Evolutionary conservation across 805 yeast genomes (phyloP).

Genomic region (Metschnikowia chrysomelidarum): DNA sequence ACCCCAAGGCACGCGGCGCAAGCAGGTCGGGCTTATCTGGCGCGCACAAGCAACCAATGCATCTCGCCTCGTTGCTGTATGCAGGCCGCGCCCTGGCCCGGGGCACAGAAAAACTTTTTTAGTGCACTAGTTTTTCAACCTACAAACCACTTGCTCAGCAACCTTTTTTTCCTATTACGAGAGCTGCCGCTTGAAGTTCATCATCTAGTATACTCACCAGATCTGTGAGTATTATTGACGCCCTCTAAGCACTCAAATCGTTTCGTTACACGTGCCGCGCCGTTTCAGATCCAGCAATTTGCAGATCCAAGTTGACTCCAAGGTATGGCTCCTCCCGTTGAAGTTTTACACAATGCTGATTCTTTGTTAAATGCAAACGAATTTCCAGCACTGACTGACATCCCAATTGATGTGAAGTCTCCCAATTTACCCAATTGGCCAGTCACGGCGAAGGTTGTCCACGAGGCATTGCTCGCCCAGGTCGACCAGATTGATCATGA

Average conservation of each 20-base stretch:
- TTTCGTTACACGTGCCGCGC: conserved; percentile 8
- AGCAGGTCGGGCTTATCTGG: no score
- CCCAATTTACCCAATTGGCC: no score
- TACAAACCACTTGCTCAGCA: conserved; percentile 4
- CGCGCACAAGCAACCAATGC: no score
- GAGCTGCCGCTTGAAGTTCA: conserved; percentile 52
- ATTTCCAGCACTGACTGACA: background rate
- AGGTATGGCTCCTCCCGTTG: conserved; percentile 13
- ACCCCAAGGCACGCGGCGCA: no score
- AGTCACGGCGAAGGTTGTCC: no score
- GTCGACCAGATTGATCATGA: conserved; percentile 50
- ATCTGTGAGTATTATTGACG: conserved; percentile 27
- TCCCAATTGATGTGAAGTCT: background rate
- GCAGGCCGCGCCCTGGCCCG: conserved; percentile 1
- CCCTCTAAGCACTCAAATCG: conserved; percentile 10
- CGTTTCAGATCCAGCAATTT: background rate
- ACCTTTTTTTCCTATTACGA: conserved; percentile 28
- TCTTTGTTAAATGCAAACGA: conserved; percentile 3
- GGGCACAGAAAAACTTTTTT: conserved; percentile 3
- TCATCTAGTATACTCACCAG: conserved; percentile 30
- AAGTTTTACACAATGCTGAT: conserved; percentile 10
- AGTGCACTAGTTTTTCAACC: background rate
- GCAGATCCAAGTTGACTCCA: background rate
- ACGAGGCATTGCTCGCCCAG: conserved; percentile 37
- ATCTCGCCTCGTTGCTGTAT: no score